Evolutionary conservation across 2,329 filamentous ascomycete genomes (phyloP).

Genomic region (Paecilomyces formosus): DNA sequence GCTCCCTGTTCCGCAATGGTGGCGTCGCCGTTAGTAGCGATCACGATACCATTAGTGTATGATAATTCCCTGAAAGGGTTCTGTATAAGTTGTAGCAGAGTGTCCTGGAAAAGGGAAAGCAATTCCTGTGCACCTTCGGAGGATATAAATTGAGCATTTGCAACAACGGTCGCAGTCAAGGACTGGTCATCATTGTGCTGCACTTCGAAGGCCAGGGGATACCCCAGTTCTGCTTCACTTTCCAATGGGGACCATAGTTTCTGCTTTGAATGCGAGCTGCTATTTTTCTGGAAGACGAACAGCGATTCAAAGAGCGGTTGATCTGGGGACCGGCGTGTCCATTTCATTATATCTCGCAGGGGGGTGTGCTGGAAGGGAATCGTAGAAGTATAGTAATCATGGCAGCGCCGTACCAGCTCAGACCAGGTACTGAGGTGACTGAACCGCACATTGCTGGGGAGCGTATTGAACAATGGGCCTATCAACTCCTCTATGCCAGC

Average conservation of each 20-base stretch:
- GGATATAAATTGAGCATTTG: constrained; percentile 42
- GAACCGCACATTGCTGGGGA: constrained; percentile 59
- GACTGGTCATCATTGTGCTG: constrained; percentile 43
- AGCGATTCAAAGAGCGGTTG: constrained; percentile 67
- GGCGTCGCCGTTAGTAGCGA: neutral
- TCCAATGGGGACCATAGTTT: constrained; percentile 50
- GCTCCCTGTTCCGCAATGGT: neutral
- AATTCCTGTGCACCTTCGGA: constrained; percentile 28
- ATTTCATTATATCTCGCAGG: constrained; percentile 72
- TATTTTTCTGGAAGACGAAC: constrained; percentile 68
- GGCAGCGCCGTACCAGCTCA: constrained; percentile 55
- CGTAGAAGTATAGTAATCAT: constrained; percentile 60
- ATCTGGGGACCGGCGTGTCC: constrained; percentile 52
- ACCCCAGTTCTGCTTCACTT: constrained; percentile 51
- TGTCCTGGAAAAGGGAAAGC: constrained; percentile 35
- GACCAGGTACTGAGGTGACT: constrained; percentile 47
- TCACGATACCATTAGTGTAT: constrained; percentile 5
- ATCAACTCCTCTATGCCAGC: constrained; percentile 57
- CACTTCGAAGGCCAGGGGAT: constrained; percentile 70
- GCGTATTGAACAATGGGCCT: constrained; percentile 83
- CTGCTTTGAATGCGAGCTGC: constrained; percentile 14
- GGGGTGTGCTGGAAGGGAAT: constrained; percentile 72
- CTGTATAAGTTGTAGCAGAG: constrained; percentile 28
- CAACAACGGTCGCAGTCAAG: constrained; percentile 54
- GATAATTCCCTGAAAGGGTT: constrained; percentile 18